These are phyloP conservation scores for Calonectria hawksworthii DNA, from an alignment of 2,329 filamentous ascomycete species.

Conservation along the genomic window DNA sequence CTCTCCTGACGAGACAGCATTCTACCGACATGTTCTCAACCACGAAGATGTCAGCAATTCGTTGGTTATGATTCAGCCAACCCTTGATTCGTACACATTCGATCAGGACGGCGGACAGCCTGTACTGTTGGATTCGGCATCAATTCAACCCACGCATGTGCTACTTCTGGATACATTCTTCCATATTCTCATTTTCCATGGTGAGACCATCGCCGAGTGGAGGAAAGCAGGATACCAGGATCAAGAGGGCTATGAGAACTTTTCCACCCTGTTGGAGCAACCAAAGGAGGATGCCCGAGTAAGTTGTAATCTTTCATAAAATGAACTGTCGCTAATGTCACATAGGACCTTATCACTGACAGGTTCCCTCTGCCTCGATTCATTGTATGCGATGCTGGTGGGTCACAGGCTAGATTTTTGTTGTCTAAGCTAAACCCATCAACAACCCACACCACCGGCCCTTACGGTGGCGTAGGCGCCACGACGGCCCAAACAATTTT, in stretches of 20 bases:
- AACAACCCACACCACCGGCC: conserved; percentile 94
- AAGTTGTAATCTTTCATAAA: conserved; percentile 53
- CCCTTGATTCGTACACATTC: conserved; percentile 96
- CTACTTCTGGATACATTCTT: conserved; percentile 98
- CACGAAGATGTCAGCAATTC: conserved; percentile 98
- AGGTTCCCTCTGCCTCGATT: conserved; percentile 98
- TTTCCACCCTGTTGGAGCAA: conserved; percentile 86
- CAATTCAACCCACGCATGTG: conserved; percentile 94
- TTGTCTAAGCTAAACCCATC: conserved; percentile 97
- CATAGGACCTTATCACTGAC: conserved; percentile 92
- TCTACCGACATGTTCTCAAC: conserved; percentile 96
- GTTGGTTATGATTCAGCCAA: conserved; percentile 98
- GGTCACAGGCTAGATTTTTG: conserved; percentile 96
- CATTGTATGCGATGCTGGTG: conserved; percentile 98
- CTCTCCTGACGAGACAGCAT: conserved; percentile 98
- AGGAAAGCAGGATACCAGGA: conserved; percentile 98
- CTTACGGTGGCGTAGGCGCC: conserved; percentile 87
- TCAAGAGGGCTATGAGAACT: conserved; percentile 98
- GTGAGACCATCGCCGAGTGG: conserved; percentile 98
- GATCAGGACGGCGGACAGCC: conserved; percentile 94
- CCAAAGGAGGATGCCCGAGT: conserved; percentile 97
- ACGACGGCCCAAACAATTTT: conserved; percentile 98
- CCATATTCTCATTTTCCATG: conserved; percentile 99
- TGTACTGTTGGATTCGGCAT: conserved; percentile 95
- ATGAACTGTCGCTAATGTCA: conserved; percentile 36